Conservation (phyloP, 176 grass and related monocot species). For the Pontederia paniculata region DNA sequence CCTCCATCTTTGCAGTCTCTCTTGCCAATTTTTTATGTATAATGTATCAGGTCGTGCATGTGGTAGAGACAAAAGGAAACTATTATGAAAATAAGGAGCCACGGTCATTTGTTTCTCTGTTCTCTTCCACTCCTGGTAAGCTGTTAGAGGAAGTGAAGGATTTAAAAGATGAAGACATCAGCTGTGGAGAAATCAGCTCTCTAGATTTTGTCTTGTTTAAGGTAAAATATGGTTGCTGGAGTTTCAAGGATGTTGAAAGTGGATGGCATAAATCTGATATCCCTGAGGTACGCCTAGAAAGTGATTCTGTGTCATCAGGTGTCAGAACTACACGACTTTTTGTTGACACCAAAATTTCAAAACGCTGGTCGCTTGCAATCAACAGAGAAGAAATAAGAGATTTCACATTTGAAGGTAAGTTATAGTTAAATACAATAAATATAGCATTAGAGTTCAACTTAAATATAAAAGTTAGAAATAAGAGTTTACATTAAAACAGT, state of each 20-base stretch:
- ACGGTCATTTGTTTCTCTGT: slow-evolving; percentile 77
- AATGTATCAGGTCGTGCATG: slow-evolving; percentile 78
- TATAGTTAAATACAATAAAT: slow-evolving; percentile 5
- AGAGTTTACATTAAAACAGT: too few relatives aligned
- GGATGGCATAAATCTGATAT: slow-evolving; percentile 74
- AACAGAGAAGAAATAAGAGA: slow-evolving; percentile 69
- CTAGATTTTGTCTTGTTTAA: slow-evolving; percentile 74
- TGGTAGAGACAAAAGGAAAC: slow-evolving; percentile 59
- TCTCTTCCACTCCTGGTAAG: slow-evolving; percentile 74
- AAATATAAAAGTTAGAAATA: too few relatives aligned
- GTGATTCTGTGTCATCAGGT: slow-evolving; percentile 32
- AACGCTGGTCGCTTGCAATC: slow-evolving; percentile 69
- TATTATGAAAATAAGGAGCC: slow-evolving; percentile 37
- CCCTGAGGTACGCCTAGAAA: slow-evolving; percentile 59
- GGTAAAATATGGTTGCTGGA: slow-evolving; percentile 78
- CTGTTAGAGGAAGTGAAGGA: slow-evolving; percentile 51
- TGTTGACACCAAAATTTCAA: slow-evolving; percentile 64
- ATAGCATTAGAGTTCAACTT: too few relatives aligned
- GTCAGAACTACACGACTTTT: slow-evolving; percentile 44
- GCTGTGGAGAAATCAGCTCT: slow-evolving; percentile 53
- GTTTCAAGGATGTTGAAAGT: slow-evolving; percentile 40
- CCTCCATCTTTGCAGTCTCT: too few relatives aligned
- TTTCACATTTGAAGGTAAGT: slow-evolving; percentile 62
- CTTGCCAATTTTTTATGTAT: background rate
- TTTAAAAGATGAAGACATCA: slow-evolving; percentile 66